Evolutionary conservation across 495 filamentous ascomycete genomes (phyloP), one percentile per base, ranked within the genome.

Genomic region (Annulohypoxylon maeteangense): DNA sequence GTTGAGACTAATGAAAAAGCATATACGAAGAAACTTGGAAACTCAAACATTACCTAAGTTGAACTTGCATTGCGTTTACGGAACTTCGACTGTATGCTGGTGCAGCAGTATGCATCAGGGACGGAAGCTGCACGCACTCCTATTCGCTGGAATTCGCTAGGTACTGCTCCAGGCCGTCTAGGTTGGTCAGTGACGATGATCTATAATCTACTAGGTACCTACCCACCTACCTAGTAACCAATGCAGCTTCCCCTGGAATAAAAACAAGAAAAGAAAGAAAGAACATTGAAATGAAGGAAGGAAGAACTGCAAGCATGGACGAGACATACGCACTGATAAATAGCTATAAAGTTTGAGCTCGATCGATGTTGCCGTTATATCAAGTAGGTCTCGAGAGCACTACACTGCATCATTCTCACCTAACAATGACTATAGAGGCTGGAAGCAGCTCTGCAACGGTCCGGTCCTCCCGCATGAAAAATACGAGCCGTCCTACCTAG

Each of bases 171-270:
- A 34, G 14, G n/a, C n/a, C n/a, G 10, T 54, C 27, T 10, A 5
- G 29, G 14, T 10, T 34, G 16, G 27, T 48, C 20, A 48, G 2
- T 23, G 44, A 18, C 20, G 47, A 50, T 29, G 23, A 29, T 22
- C 47, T 50, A 44, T 45, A 22, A 29, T 6, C 36, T 40, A 14
- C 11, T 40, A 40, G 12, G 36, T 40, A 40, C 36, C 36, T 40
- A 32, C 31, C 31, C 7, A 7, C 31, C 31, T 32, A 36, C 32
- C 20, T 11, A 36, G 12, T 42, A 44, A 18, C n/a, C 6, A 16
- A 65, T 71, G 68, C 68, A 66, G 40, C 62, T 23, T 44, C 48
- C 50, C 61, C 56, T 31, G 50, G 32, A 56, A 34, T 25, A 11
- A 47, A 47, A 27, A 55, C 18, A 50, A 44, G n/a, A n/a, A n/a